A percentile compares a stretch with the other conserved stretches of the same genome.
Evolutionary conservation across 202 grass and related monocot species (phyloP).

Genomic region (Cymbopogon flexuosus): DNA sequence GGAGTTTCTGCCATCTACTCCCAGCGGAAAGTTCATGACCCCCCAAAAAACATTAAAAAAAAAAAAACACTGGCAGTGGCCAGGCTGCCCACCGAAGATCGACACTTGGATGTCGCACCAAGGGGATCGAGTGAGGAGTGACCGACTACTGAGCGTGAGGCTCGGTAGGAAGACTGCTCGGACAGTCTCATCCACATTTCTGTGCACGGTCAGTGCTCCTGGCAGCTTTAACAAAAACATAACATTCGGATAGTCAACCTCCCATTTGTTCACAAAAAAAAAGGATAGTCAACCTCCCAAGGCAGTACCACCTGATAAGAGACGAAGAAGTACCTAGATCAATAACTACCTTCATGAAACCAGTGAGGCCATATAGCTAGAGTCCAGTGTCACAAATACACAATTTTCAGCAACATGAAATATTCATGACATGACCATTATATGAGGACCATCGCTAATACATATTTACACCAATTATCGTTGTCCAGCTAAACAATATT

Average conservation of each 20-base stretch:
- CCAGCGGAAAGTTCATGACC: not conserved
- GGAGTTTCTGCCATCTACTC: not conserved
- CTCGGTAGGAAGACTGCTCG: not conserved
- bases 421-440: slow-evolving; percentile 5
- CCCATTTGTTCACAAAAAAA: not conserved
- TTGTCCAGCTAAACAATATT: slow-evolving; percentile 10
- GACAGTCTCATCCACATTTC: not conserved
- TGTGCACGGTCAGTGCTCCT: not conserved
- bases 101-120: not conserved
- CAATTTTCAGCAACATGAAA: not conserved
- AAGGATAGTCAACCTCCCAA: no score
- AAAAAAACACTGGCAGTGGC: not conserved
- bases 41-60: no score
- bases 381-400: not conserved
- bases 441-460: not conserved
- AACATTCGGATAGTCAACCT: not conserved
- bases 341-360: not conserved
- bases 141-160: not conserved
- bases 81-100: not conserved
- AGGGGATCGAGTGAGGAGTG: no score
- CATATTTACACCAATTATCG: slow-evolving; percentile 38
- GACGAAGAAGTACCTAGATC: not conserved
- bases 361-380: not conserved
- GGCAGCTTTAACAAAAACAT: not conserved
- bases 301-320: no score